Evolutionary conservation across 139 green algal species (phyloP), one percentile per base, ranked within the genome.

Genomic region (Coccomyxa sp.): DNA sequence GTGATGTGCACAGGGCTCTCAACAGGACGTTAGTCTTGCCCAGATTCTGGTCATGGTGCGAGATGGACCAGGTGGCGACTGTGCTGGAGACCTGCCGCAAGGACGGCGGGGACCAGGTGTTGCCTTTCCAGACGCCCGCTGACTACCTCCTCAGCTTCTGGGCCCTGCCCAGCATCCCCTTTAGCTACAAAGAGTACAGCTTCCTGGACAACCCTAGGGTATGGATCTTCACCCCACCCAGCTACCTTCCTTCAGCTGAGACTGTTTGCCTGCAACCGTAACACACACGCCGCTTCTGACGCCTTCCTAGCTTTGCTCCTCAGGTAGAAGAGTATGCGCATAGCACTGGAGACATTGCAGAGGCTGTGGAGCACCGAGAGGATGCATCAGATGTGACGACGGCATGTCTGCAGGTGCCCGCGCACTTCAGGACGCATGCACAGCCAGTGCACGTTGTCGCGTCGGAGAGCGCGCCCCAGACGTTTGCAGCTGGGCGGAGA

Each of bases 61-160:
- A 39, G 24, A 72, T 10, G 14, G 68, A 72, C 68, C 68, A 36
- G 24, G 34, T 37, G 22, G 68, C n/a, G 29, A 16, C n/a, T 18
- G n/a, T 72, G 68, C 7, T 72, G 68, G n/a, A 72, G 68, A 72
- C 68, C 24, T 72, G 68, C 68, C 31, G 10, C 1, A 35, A 68
- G 78, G 64, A 40, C 39, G 78, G 72, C 72, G 75, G 72, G 37
- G 78, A 82, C 78, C 54, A 79, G 72, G 38, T 24, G 24, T 72
- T 82, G 72, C 78, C 78, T 6, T 82, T 82, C 55, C 38, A 79
- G 54, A 79, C 71, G 71, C 78, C 78, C 1, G 72, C 78, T 8
- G 78, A 82, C 72, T 82, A 70, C 33, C 31, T 79, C 50, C 73
- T 82, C 37, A 22, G 74, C 71, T 41, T 68, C 0, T 50, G 54